A percentile compares a stretch with the other conserved stretches of the same genome.
Evolutionary conservation across 192 early-diverging fungal species (phyloP).

Genomic region (Allomyces macrogynus): DNA sequence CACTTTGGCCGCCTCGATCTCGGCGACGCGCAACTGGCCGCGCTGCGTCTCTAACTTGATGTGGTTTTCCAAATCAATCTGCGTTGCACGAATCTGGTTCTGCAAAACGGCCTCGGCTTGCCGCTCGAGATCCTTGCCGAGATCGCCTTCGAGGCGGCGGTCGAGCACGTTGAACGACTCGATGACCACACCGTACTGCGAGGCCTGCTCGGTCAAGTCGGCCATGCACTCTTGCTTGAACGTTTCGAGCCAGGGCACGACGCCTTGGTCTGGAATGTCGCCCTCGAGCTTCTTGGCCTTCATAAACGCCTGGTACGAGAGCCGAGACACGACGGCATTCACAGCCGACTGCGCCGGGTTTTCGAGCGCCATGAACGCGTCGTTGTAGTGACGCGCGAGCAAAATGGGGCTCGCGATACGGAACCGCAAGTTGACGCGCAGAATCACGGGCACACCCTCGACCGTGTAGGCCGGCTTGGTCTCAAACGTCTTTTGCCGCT

Average conservation of each 20-base stretch:
- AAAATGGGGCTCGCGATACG: constrained; percentile 17
- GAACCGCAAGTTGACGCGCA: constrained; percentile 25
- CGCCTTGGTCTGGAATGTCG: constrained; percentile 19
- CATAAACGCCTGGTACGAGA: constrained; percentile 26
- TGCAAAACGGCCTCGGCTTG: constrained; percentile 18
- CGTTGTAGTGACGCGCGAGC: constrained; percentile 19
- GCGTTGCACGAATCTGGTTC: constrained; percentile 26
- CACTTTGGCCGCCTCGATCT: neutral
- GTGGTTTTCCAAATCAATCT: constrained; percentile 18
- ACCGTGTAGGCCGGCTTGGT: constrained; percentile 21
- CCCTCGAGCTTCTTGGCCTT: constrained; percentile 18
- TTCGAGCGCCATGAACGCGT: constrained; percentile 17
- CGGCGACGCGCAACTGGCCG: neutral
- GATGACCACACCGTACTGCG: constrained; percentile 17
- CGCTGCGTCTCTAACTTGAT: constrained; percentile 4
- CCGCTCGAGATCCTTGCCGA: constrained; percentile 21
- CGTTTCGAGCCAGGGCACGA: constrained; percentile 20
- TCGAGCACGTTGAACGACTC: constrained; percentile 24
- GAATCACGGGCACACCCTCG: constrained; percentile 21
- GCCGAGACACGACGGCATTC: constrained; percentile 19
- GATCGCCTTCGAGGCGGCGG: constrained; percentile 16
- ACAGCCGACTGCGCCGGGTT: constrained; percentile 27
- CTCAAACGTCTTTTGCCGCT: constrained; percentile 18
- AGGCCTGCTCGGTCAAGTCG: constrained; percentile 14
- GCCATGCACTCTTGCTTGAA: constrained; percentile 23